Percentiles rank a stretch among this genome's conserved stretches.
Evolutionary conservation across 169 alveolate genomes (phyloP).

Genomic region (Plasmodium sp.): DNA sequence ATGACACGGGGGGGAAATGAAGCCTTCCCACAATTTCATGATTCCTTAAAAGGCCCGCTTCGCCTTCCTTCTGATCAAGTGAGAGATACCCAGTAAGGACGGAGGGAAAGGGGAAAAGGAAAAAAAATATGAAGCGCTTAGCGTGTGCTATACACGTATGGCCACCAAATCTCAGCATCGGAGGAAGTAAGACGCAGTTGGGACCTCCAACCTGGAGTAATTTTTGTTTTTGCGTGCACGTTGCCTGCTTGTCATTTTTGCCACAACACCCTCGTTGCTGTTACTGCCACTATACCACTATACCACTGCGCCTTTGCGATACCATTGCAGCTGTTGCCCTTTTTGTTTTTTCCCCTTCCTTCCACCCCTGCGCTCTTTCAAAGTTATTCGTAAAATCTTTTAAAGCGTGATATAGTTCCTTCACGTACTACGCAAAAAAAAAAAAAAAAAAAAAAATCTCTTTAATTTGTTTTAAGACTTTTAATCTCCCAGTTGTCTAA

Average conservation of each 20-base stretch:
- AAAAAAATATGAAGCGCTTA: neutral
- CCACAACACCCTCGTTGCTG: neutral
- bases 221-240: neutral
- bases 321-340: neutral
- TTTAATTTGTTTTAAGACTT: constrained; percentile 68
- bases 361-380: neutral
- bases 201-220: neutral
- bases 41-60: neutral
- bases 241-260: neutral
- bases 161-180: neutral
- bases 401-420: constrained; percentile 23
- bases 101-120: neutral
- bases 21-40: neutral
- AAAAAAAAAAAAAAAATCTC: neutral
- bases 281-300: neutral
- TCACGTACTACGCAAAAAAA: neutral
- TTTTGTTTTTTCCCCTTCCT: constrained; percentile 1
- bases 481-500: constrained; percentile 5
- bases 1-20: neutral
- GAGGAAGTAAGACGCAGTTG: neutral
- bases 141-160: neutral
- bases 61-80: neutral
- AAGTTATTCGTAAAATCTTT: constrained; percentile 39
- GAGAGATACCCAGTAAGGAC: neutral
- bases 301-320: neutral